Evolutionary conservation across 2,329 filamentous ascomycete species (phyloP).

Genomic region (Nigrospora oryzae): DNA sequence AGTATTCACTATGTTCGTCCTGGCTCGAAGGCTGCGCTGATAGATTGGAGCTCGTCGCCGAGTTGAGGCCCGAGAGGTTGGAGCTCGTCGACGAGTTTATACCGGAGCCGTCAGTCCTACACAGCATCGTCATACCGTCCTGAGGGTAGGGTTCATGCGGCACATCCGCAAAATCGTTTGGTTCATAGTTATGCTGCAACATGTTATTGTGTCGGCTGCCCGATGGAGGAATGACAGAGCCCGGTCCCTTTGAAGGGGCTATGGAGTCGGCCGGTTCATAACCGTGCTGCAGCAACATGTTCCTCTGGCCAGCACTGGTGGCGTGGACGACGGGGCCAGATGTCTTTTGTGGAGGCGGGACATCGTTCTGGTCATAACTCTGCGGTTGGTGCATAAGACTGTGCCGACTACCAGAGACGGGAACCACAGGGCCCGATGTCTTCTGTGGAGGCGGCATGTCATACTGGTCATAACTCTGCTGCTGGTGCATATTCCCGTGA

Average conservation of each 20-base stretch:
- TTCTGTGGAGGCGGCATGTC: neutral
- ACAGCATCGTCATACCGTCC: conserved; percentile 97
- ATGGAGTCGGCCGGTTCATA: neutral
- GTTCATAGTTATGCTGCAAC: conserved; percentile 31
- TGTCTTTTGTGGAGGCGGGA: too few species aligned
- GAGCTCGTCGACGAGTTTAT: conserved; percentile 47
- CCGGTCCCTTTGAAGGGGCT: conserved; percentile 10
- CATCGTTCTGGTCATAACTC: too few species aligned
- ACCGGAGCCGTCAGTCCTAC: conserved; percentile 57
- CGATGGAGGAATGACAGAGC: conserved; percentile 5
- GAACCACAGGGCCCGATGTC: too few species aligned
- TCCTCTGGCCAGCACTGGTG: too few species aligned
- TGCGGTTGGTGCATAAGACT: too few species aligned
- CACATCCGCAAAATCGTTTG: conserved; percentile 56
- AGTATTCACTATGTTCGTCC: conserved; percentile 86
- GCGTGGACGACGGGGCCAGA: too few species aligned
- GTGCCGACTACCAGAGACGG: too few species aligned
- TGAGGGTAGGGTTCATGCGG: conserved; percentile 91
- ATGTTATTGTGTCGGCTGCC: conserved; percentile 12
- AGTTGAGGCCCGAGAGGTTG: conserved; percentile 47
- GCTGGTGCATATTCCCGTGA: conserved; percentile 13
- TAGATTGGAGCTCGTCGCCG: conserved; percentile 30
- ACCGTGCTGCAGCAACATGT: too few species aligned
- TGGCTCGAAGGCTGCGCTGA: conserved; percentile 71
- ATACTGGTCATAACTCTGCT: conserved; percentile 22